These are phyloP conservation scores for Paraphaeosphaeria sporulosa DNA, from an alignment of 2,329 filamentous ascomycete genomes.

Conservation along the genomic window DNA sequence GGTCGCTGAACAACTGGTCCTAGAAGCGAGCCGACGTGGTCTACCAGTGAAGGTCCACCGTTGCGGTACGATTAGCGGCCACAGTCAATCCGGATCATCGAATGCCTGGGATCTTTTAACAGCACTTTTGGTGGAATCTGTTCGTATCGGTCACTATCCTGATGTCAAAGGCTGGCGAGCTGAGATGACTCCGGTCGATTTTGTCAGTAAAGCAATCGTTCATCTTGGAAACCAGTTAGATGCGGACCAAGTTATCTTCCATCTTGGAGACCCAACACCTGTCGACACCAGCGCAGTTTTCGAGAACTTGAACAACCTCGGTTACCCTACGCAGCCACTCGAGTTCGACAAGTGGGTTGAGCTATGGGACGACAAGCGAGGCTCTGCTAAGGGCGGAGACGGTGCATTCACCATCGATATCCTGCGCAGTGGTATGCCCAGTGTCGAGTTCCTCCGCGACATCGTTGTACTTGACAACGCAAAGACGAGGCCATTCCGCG, in stretches of 20 bases:
- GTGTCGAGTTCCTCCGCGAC: slow-evolving; percentile 72
- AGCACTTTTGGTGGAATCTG: slow-evolving; percentile 77
- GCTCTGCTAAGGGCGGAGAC: slow-evolving; percentile 69
- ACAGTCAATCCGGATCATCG: slow-evolving; percentile 75
- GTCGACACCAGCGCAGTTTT: slow-evolving; percentile 73
- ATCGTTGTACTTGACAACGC: slow-evolving; percentile 78
- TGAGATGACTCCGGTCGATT: slow-evolving; percentile 87
- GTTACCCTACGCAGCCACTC: slow-evolving; percentile 72
- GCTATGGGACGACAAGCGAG: slow-evolving; percentile 75
- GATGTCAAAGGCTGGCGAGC: slow-evolving; percentile 77
- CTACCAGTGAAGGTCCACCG: slow-evolving; percentile 76
- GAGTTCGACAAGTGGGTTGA: slow-evolving; percentile 77
- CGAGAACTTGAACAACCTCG: slow-evolving; percentile 68
- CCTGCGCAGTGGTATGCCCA: slow-evolving; percentile 81
- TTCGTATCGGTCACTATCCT: slow-evolving; percentile 74
- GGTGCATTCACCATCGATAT: slow-evolving; percentile 81
- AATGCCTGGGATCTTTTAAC: slow-evolving; percentile 82
- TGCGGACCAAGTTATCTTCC: slow-evolving; percentile 71
- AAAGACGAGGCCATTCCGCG: slow-evolving; percentile 68
- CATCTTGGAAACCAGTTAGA: slow-evolving; percentile 71
- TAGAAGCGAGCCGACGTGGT: slow-evolving; percentile 72
- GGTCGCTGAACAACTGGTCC: slow-evolving; percentile 78
- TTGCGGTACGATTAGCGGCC: slow-evolving; percentile 79
- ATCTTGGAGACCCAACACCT: slow-evolving; percentile 76
- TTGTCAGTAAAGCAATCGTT: slow-evolving; percentile 77